A percentile compares a stretch with the other conserved stretches of the same genome.
Evolutionary conservation across 2,329 filamentous ascomycete genomes (phyloP).

Genomic region (Paraphoma chrysanthemicola): DNA sequence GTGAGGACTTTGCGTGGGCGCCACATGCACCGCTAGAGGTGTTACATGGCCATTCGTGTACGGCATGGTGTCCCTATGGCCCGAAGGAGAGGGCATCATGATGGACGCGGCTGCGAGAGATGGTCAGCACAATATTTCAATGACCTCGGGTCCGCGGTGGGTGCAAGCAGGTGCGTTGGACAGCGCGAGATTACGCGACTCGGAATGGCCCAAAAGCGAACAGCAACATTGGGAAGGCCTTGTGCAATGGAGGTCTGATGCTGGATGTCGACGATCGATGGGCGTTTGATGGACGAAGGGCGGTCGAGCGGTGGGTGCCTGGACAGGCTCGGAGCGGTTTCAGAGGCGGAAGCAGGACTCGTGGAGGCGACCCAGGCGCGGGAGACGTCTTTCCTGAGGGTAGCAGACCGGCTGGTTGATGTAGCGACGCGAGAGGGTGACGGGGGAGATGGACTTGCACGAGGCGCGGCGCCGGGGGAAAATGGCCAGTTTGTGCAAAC

Average conservation of each 20-base stretch:
- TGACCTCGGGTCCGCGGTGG: slow-evolving; percentile 37
- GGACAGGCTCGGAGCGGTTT: slow-evolving; percentile 23
- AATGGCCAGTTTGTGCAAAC: slow-evolving; percentile 20
- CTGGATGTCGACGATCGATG: slow-evolving; percentile 45
- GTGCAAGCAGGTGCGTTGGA: slow-evolving; percentile 44
- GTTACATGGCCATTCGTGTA: slow-evolving; percentile 72
- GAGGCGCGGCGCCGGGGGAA: slow-evolving; percentile 29
- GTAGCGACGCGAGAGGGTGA: slow-evolving; percentile 40
- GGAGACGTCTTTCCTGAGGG: slow-evolving; percentile 16
- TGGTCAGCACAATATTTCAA: slow-evolving; percentile 52
- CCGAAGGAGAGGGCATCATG: slow-evolving; percentile 68
- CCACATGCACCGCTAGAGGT: slow-evolving; percentile 58
- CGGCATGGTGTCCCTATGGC: slow-evolving; percentile 67
- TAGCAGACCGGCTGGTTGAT: slow-evolving; percentile 32
- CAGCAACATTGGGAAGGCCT: slow-evolving; percentile 27
- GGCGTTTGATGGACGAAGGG: slow-evolving; percentile 35
- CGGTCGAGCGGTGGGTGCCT: slow-evolving; percentile 29
- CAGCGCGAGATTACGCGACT: slow-evolving; percentile 53
- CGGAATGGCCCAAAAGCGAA: slow-evolving; percentile 45
- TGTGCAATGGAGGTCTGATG: slow-evolving; percentile 49
- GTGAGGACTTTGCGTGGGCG: slow-evolving; percentile 53
- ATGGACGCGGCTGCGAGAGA: slow-evolving; percentile 64
- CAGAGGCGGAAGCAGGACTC: slow-evolving; percentile 16
- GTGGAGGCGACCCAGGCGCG: slow-evolving; percentile 19
- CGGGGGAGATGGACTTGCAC: slow-evolving; percentile 43